Percentiles rank a stretch among this genome's conserved stretches.
These are phyloP conservation scores for Lasiosphaeriaceae sp. DNA, from an alignment of 495 filamentous ascomycete species.

Conservation along the genomic window DNA sequence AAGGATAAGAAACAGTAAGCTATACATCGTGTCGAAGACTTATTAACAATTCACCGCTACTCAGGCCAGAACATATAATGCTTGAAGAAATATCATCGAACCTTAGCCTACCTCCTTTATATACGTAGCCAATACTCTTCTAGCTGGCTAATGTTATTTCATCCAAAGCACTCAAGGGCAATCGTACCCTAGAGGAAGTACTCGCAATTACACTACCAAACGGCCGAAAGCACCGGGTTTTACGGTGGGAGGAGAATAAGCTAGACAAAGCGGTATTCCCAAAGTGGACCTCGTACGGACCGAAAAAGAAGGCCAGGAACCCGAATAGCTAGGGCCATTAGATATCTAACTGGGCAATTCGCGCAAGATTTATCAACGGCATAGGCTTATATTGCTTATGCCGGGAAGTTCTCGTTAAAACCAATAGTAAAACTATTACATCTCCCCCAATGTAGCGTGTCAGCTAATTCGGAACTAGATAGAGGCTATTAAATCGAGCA, in stretches of 20 bases:
- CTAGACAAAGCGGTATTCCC: not conserved
- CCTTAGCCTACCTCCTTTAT: not conserved
- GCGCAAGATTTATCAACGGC: not conserved
- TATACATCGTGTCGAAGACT: not conserved
- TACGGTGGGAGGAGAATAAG: not conserved
- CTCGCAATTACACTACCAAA: not conserved
- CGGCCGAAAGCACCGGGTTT: not conserved
- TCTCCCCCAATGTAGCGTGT: not conserved
- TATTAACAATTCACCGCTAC: too few species aligned
- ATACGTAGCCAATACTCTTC: conserved; percentile 1
- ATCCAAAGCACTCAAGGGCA: not conserved
- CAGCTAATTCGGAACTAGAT: not conserved
- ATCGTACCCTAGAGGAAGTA: not conserved
- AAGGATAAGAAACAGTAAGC: conserved; percentile 2
- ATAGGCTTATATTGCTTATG: not conserved
- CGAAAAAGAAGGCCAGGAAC: not conserved
- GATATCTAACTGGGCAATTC: not conserved
- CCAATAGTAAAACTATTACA: not conserved
- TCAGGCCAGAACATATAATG: not conserved
- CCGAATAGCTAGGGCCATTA: not conserved
- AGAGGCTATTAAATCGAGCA: not conserved
- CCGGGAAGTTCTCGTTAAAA: not conserved
- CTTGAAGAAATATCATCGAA: not conserved
- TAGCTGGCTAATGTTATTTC: conserved; percentile 1
- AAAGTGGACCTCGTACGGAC: not conserved